A percentile compares a stretch with the other conserved stretches of the same genome.
These are phyloP conservation scores for Fusarium siculi DNA, from an alignment of 2,329 filamentous ascomycete genomes.

Conservation along the genomic window DNA sequence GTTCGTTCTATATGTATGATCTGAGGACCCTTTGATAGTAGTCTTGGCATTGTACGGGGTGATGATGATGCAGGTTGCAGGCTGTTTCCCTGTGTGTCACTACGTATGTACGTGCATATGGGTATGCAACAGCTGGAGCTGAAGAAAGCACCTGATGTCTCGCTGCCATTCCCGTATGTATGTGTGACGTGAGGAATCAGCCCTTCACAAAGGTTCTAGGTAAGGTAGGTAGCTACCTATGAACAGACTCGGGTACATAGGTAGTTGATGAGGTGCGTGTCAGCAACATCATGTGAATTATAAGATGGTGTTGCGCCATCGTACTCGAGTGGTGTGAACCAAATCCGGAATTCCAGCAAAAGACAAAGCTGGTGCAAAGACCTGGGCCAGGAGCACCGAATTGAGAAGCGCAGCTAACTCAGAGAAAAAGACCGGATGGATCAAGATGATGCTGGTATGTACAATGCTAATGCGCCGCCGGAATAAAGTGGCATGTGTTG, in stretches of 20 bases:
- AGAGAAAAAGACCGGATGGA: slow-evolving; percentile 7
- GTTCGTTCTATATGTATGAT: slow-evolving; percentile 14
- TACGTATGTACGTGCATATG: not conserved
- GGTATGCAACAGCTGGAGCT: not conserved
- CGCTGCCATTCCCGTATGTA: not conserved
- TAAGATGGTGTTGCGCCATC: slow-evolving; percentile 31
- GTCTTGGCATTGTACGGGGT: slow-evolving; percentile 12
- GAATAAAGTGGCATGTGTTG: slow-evolving; percentile 24
- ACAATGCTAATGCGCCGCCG: slow-evolving; percentile 2
- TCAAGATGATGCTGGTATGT: not conserved
- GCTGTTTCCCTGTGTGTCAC: slow-evolving; percentile 10
- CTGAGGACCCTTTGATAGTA: slow-evolving; percentile 21
- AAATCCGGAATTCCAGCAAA: not conserved
- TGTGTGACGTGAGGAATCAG: slow-evolving; percentile 27
- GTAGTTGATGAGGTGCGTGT: slow-evolving; percentile 30
- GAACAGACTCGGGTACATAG: not conserved
- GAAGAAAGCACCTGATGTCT: slow-evolving; percentile 4
- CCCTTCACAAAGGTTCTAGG: not conserved
- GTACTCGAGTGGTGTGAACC: slow-evolving; percentile 25
- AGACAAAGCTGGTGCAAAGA: not conserved
- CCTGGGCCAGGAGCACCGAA: not conserved
- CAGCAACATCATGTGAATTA: slow-evolving; percentile 38
- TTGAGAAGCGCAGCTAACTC: not conserved
- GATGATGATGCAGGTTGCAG: slow-evolving; percentile 16
- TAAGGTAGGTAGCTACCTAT: not conserved